A percentile compares a stretch with the other conserved stretches of the same genome.
These are phyloP conservation scores for Ceriops zippeliana DNA, from an alignment of 345 rosid genomes.

Conservation along the genomic window DNA sequence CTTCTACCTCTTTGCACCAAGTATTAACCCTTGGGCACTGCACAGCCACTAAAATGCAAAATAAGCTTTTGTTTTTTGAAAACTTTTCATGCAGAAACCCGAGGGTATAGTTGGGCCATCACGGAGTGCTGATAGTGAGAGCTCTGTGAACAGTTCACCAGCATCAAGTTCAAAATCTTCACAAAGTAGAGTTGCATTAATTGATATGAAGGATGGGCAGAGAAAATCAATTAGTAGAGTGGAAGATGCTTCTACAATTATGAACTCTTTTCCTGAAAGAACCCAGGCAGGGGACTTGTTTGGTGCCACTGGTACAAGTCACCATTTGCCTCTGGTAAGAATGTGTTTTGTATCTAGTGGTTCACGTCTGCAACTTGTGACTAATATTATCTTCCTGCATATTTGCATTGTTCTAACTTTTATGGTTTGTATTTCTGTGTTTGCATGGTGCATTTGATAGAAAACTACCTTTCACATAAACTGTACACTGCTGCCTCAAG, in stretches of 20 bases:
- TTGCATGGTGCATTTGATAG: no score
- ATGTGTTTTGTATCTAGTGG: no score
- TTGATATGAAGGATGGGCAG: conserved; percentile 37
- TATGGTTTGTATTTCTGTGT: no score
- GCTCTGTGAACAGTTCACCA: conserved; percentile 58
- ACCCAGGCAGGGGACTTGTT: conserved; percentile 71
- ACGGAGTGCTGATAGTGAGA: conserved; percentile 51
- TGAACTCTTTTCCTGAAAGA: conserved; percentile 59
- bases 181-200: conserved; percentile 36
- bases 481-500: no score
- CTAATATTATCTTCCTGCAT: no score
- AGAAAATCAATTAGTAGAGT: conserved; percentile 56
- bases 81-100: conserved; percentile 56
- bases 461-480: no score
- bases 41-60: no score
- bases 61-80: not conserved
- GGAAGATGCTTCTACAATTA: conserved; percentile 42
- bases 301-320: conserved; percentile 52
- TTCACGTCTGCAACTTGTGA: no score
- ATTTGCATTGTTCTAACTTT: no score
- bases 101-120: conserved; percentile 53
- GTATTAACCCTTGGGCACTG: no score
- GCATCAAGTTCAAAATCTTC: conserved; percentile 61
- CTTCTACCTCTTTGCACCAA: no score
- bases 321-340: conserved; percentile 56